Conservation (phyloP, 495 filamentous ascomycete species). For the Penicillium maclennaniae region DNA sequence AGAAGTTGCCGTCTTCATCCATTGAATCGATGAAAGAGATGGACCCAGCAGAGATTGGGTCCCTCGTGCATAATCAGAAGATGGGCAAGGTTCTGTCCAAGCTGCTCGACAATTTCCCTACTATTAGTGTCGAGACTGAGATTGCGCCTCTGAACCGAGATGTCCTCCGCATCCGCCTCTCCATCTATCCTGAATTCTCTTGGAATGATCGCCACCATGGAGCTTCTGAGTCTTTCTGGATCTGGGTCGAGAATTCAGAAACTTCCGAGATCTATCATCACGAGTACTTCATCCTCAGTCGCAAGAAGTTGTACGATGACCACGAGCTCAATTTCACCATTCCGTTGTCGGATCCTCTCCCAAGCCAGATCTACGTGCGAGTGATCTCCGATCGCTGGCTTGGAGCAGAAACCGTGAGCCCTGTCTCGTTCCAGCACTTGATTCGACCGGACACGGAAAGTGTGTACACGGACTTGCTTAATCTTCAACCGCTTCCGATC, state of each 20-base stretch:
- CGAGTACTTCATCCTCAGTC: conserved; percentile 89
- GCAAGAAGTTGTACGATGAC: conserved; percentile 85
- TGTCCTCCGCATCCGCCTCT: conserved; percentile 82
- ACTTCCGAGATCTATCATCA: conserved; percentile 97
- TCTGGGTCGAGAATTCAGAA: conserved; percentile 98
- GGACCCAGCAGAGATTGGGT: conserved; percentile 85
- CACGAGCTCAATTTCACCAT: conserved; percentile 99
- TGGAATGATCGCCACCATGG: conserved; percentile 98
- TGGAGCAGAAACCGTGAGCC: conserved; percentile 91
- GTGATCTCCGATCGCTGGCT: conserved; percentile 95
- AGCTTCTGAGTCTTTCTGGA: conserved; percentile 91
- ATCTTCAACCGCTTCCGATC: conserved; percentile 87
- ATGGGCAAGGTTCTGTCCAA: conserved; percentile 80
- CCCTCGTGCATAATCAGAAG: conserved; percentile 81
- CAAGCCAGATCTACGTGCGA: conserved; percentile 91
- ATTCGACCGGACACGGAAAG: conserved; percentile 97
- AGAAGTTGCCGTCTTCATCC: conserved; percentile 62
- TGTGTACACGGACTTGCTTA: conserved; percentile 88
- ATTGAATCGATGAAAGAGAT: conserved; percentile 87
- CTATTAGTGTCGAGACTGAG: conserved; percentile 81
- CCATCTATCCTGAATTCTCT: conserved; percentile 79
- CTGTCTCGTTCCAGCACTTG: conserved; percentile 95
- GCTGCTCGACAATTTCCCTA: conserved; percentile 87
- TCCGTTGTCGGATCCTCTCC: conserved; percentile 85
- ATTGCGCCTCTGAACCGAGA: conserved; percentile 95